Conservation (phyloP, 768 basidiomycete species). For the Suillus cothurnatus region DNA sequence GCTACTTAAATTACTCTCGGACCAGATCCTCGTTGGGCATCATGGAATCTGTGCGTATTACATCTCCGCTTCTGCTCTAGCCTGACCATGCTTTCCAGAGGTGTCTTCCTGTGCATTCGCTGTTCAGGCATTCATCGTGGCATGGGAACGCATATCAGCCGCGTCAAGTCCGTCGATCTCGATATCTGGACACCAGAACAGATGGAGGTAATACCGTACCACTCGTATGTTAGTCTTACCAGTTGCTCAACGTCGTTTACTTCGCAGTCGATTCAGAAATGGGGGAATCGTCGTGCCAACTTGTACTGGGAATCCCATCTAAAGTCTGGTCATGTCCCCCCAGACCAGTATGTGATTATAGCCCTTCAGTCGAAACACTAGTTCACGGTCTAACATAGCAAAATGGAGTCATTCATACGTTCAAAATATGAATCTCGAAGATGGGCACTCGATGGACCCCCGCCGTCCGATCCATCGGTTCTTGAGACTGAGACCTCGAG, state of each 20-base stretch:
- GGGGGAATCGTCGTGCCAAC: conserved; percentile 94
- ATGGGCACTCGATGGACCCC: conserved; percentile 93
- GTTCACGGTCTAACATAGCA: conserved; percentile 49
- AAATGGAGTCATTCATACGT: conserved; percentile 97
- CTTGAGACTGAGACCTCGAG: conserved; percentile 51
- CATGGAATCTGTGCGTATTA: conserved; percentile 85
- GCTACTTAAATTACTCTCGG: conserved; percentile 1
- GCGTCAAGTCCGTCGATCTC: conserved; percentile 96
- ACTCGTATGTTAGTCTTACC: conserved; percentile 1
- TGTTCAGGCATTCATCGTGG: conserved; percentile 97
- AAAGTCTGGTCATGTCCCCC: conserved; percentile 86
- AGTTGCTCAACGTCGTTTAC: conserved; percentile 6
- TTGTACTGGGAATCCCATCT: conserved; percentile 97
- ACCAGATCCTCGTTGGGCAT: conserved; percentile 95
- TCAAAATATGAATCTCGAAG: conserved; percentile 93
- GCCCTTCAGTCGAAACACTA: background rate
- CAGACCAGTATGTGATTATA: conserved; percentile 79
- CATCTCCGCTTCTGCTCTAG: background rate
- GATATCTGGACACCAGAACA: conserved; percentile 98
- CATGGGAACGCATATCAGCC: conserved; percentile 98
- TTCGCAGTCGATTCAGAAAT: conserved; percentile 77
- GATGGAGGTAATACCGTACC: conserved; percentile 69
- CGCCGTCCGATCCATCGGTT: conserved; percentile 77
- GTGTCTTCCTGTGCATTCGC: conserved; percentile 93
- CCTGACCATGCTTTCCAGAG: conserved; percentile 45